Percentiles rank a stretch among this genome's conserved stretches.
phyloP scores from a whole-genome alignment of 1,139 yeast genomes.

The Saccharomyces hybrid region DNA sequence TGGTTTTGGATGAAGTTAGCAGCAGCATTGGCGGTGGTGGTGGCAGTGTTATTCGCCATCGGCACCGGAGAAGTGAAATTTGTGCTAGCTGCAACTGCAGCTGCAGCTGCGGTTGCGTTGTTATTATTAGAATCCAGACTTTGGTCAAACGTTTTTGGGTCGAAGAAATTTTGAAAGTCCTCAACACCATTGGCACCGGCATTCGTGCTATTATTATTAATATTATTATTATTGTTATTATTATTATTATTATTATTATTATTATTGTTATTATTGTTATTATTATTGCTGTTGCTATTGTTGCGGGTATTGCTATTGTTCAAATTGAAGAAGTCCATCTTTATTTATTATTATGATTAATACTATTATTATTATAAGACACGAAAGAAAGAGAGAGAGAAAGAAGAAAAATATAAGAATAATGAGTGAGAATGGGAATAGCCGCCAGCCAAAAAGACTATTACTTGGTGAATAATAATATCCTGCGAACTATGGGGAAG shows the following conservation, averaged over 20 bases:
- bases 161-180: not conserved
- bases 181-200: not conserved
- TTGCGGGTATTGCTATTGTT: not conserved
- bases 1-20: slow-evolving; percentile 3
- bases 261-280: not conserved
- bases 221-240: not conserved
- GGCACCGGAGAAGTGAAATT: not conserved
- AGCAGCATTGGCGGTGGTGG: not conserved
- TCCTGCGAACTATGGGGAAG: not conserved
- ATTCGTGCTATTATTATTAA: not conserved
- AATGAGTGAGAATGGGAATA: not conserved
- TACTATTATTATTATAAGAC: not conserved
- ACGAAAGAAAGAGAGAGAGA: not conserved
- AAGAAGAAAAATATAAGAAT: not conserved
- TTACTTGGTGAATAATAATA: not conserved
- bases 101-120: not conserved
- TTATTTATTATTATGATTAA: not conserved
- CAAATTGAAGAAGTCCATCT: not conserved
- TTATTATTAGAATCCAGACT: not conserved
- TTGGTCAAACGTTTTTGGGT: not conserved
- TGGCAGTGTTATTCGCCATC: not conserved
- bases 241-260: not conserved
- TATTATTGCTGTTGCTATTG: not conserved
- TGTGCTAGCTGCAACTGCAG: not conserved
- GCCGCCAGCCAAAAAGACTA: not conserved